Evolutionary conservation across 768 basidiomycete genomes (phyloP).

Genomic region (Boletus insuetus): DNA sequence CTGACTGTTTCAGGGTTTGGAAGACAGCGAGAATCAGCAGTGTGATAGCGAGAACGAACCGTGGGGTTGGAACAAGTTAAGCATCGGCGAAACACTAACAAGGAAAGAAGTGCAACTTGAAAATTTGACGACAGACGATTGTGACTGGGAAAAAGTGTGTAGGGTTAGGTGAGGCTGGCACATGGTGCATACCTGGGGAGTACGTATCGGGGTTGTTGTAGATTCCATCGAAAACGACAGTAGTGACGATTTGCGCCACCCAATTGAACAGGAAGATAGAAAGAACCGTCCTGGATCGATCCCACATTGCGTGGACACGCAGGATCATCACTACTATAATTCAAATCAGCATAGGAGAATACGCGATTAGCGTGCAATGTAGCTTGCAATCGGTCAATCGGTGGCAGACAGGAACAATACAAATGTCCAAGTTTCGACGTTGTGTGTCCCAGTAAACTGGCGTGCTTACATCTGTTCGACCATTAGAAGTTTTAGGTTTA

Average conservation of each 20-base stretch:
- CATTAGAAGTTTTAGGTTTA: background rate
- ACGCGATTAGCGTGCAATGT: background rate
- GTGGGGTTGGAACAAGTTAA: too few relatives aligned
- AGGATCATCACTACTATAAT: background rate
- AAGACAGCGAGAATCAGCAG: background rate
- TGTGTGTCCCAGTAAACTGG: background rate
- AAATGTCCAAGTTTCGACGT: background rate
- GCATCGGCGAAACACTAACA: background rate
- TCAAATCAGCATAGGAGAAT: background rate
- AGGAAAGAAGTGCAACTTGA: background rate
- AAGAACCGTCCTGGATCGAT: background rate
- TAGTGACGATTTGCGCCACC: background rate
- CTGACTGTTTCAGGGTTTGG: background rate
- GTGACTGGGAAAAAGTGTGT: background rate
- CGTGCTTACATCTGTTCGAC: background rate
- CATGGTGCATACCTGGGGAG: background rate
- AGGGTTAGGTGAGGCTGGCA: background rate
- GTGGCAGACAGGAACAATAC: background rate
- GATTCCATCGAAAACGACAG: background rate
- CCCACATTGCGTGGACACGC: background rate
- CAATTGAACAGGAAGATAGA: background rate
- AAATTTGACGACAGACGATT: background rate
- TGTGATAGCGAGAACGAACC: background rate
- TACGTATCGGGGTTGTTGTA: background rate
- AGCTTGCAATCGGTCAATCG: too few relatives aligned